A percentile compares a stretch with the other conserved stretches of the same genome.
Evolutionary conservation across 768 basidiomycete genomes (phyloP).

Genomic region (Strobilomyces confusus): DNA sequence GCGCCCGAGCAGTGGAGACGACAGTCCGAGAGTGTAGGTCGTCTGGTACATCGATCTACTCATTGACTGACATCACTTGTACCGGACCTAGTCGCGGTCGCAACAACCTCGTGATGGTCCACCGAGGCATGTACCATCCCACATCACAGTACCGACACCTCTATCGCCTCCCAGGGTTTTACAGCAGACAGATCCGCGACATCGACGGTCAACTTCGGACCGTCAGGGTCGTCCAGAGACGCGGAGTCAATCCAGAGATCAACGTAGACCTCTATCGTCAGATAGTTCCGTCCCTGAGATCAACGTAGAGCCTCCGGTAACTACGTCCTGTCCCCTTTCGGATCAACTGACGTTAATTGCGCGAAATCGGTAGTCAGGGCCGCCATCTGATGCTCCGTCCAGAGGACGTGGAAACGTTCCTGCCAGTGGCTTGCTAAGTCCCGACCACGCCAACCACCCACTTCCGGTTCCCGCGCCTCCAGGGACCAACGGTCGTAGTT

Average conservation of each 20-base stretch:
- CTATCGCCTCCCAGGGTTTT: conserved; percentile 22
- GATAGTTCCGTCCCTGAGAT: conserved; percentile 35
- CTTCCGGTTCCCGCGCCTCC: conserved; percentile 23
- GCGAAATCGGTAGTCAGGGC: conserved; percentile 23
- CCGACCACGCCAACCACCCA: conserved; percentile 29
- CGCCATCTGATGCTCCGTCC: conserved; percentile 32
- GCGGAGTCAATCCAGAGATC: conserved; percentile 16
- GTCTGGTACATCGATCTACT: neutral
- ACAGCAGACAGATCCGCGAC: conserved; percentile 13
- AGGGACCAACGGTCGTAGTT: conserved; percentile 8
- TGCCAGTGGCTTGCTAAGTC: conserved; percentile 23
- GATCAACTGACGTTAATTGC: conserved; percentile 13
- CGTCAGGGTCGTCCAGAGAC: conserved; percentile 24
- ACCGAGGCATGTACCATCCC: conserved; percentile 16
- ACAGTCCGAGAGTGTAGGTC: conserved; percentile 18
- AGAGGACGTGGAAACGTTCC: conserved; percentile 16
- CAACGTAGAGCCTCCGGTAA: conserved; percentile 30
- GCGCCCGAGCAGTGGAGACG: conserved; percentile 31
- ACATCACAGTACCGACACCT: conserved; percentile 24
- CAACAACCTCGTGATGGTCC: conserved; percentile 9
- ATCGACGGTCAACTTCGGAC: conserved; percentile 20
- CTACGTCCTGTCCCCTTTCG: conserved; percentile 8
- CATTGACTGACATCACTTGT: neutral
- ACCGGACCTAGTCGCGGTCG: conserved; percentile 13
- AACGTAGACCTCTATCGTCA: conserved; percentile 26